Base-by-base conservation (phyloP, 306 rosid species). In the Quercus cerris region DNA sequence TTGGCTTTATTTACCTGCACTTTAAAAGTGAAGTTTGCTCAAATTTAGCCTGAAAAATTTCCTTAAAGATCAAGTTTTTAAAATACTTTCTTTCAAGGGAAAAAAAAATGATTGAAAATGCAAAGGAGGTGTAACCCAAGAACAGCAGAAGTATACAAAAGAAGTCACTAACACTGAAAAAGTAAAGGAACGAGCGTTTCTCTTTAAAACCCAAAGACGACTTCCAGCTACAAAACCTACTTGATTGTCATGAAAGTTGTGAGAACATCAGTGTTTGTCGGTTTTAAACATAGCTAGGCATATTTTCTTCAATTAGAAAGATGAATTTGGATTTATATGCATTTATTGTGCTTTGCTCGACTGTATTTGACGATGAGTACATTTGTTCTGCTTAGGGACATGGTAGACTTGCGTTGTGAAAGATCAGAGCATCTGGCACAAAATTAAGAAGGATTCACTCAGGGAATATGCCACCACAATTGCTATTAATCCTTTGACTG, bases 321-420 rank as follows among this genome's bases (percentile, higher is more conserved):
- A 49, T 22, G 9, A 51, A 62, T 44, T 46, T n/a, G 15, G 3
- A 27, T 56, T 35, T 20, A 12, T 49, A 59, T 54, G 59, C 67
- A 10, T 41, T 46, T 14, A 30, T 55, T 51, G 51, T 73, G 73
- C 10, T 31, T 30, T 75, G 63, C 30, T 70, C 74, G 31, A 18
- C 67, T 41, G 56, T 69, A 66, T 35, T 64, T 33, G 80, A 13
- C 23, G 38, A 59, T 63, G 61, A 22, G 66, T 44, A 62, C 27
- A 66, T 4, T 4, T 54, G 14, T 66, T 78, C 38, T 80, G 73
- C 71, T 20, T 46, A 94, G 99, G 99, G 75, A 93, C 91, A 11
- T 94, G 99, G 99, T 97, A 94, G 81, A 93, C 92, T 20, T 90
- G 93, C 68, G 78, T 93, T 82, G 97, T 93, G 77, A 82, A 94